Conservation (phyloP, 139 green algal genomes). For the Micractinium sp. region DNA sequence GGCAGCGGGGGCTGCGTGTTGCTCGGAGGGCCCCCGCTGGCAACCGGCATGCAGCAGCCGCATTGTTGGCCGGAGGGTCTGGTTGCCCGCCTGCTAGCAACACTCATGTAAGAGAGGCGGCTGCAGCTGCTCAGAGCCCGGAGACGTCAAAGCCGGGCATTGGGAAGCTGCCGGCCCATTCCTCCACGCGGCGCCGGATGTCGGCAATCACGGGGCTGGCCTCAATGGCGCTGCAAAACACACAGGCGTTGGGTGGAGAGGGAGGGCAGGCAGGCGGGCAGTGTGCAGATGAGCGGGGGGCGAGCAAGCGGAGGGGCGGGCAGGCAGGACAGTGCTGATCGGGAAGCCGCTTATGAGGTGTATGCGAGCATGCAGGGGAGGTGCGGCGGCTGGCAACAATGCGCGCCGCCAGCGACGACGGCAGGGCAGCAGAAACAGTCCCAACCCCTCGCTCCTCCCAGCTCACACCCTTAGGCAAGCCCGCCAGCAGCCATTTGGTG, state of each 20-base stretch:
- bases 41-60: no score
- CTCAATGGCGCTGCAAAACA: conserved; percentile 48
- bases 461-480: no score
- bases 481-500: no score
- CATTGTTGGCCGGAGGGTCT: no score
- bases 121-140: conserved; percentile 17
- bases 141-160: conserved; percentile 71
- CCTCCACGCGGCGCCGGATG: conserved; percentile 55
- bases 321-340: neutral
- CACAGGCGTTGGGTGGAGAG: neutral
- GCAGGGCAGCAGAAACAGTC: neutral
- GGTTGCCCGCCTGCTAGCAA: no score
- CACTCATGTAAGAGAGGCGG: no score
- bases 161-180: conserved; percentile 58
- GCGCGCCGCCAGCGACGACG: neutral
- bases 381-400: no score
- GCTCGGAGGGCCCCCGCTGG: no score
- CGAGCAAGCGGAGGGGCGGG: neutral
- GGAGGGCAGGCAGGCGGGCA: neutral
- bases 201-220: conserved; percentile 44
- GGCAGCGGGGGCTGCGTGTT: no score
- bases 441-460: no score
- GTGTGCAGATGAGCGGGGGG: neutral
- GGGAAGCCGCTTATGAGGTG: no score
- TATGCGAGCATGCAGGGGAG: no score